Conservation (phyloP, 2,329 filamentous ascomycete genomes). For the Xylariaceae sp. region DNA sequence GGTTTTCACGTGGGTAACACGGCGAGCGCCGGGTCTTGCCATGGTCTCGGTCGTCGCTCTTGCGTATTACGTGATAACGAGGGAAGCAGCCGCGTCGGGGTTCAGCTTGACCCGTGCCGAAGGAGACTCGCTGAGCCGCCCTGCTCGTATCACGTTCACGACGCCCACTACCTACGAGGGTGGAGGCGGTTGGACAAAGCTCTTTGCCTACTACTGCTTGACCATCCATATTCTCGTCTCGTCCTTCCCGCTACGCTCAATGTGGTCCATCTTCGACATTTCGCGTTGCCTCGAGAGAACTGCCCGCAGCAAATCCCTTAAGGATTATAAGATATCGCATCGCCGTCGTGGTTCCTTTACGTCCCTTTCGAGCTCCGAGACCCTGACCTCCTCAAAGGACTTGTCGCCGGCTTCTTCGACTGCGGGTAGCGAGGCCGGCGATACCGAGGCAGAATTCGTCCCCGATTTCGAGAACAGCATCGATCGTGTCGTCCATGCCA, state of each 20-base stretch:
- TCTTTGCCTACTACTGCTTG: slow-evolving; percentile 61
- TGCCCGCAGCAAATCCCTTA: slow-evolving; percentile 40
- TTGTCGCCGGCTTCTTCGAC: slow-evolving; percentile 35
- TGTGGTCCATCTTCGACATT: slow-evolving; percentile 55
- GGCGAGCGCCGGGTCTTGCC: slow-evolving; percentile 49
- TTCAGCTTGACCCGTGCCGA: slow-evolving; percentile 39
- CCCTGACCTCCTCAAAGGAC: slow-evolving; percentile 43
- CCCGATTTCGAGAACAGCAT: slow-evolving; percentile 39
- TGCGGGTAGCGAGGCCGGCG: slow-evolving; percentile 46
- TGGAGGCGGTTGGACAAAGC: slow-evolving; percentile 44
- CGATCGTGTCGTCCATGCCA: slow-evolving; percentile 55
- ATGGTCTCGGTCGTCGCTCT: slow-evolving; percentile 45
- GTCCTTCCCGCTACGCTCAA: slow-evolving; percentile 57
- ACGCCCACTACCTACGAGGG: slow-evolving; percentile 32
- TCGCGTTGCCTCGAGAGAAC: slow-evolving; percentile 45
- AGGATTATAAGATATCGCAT: slow-evolving; percentile 42
- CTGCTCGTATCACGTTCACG: slow-evolving; percentile 26
- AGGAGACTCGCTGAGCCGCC: slow-evolving; percentile 34
- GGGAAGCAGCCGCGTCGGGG: slow-evolving; percentile 40
- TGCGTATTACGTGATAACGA: slow-evolving; percentile 51
- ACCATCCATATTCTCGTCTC: slow-evolving; percentile 60
- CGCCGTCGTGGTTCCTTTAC: slow-evolving; percentile 48
- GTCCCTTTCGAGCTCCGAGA: slow-evolving; percentile 53
- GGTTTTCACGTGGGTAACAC: slow-evolving; percentile 49
- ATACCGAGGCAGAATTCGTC: slow-evolving; percentile 43